Conservation (phyloP, 768 basidiomycete species). For the Hygrocybe punicea region DNA sequence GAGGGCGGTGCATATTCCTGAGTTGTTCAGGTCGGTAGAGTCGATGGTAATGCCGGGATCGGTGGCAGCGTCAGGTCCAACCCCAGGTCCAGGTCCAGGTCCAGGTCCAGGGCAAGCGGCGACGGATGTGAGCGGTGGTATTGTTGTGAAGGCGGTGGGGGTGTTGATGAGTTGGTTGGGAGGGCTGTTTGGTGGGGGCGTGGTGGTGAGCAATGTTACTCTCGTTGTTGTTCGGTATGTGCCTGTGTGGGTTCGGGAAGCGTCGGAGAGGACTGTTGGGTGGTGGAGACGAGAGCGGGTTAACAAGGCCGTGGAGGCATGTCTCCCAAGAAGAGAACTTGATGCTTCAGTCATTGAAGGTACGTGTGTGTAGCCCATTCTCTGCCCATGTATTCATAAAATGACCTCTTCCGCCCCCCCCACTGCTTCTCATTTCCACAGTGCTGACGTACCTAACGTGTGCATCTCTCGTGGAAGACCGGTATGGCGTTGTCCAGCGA, state of each 20-base stretch:
- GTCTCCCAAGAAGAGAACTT: conserved; percentile 58
- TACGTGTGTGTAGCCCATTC: conserved; percentile 26
- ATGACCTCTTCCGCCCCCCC: not conserved
- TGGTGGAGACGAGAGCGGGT: conserved; percentile 63
- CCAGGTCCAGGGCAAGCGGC: too few relatives aligned
- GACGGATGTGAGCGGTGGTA: not conserved
- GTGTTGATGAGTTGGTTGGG: not conserved
- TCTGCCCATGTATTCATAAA: not conserved
- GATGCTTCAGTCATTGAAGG: conserved; percentile 64
- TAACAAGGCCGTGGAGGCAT: conserved; percentile 50
- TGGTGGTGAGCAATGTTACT: not conserved
- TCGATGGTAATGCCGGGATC: not conserved
- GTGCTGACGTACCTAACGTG: conserved; percentile 66
- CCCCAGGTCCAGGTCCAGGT: too few relatives aligned
- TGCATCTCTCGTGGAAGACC: conserved; percentile 75
- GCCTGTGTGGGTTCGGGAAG: conserved; percentile 32
- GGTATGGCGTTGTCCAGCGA: conserved; percentile 77
- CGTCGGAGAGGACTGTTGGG: conserved; percentile 19
- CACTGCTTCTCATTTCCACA: conserved; percentile 25
- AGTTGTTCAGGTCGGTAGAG: conserved; percentile 28
- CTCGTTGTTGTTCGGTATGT: not conserved
- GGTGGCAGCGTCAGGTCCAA: not conserved
- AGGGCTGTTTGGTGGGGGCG: not conserved
- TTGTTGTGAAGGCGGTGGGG: conserved; percentile 2
- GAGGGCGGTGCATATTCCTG: conserved; percentile 44